Conservation (phyloP, 2,329 filamentous ascomycete species). For the Blastomyces parvus region DNA sequence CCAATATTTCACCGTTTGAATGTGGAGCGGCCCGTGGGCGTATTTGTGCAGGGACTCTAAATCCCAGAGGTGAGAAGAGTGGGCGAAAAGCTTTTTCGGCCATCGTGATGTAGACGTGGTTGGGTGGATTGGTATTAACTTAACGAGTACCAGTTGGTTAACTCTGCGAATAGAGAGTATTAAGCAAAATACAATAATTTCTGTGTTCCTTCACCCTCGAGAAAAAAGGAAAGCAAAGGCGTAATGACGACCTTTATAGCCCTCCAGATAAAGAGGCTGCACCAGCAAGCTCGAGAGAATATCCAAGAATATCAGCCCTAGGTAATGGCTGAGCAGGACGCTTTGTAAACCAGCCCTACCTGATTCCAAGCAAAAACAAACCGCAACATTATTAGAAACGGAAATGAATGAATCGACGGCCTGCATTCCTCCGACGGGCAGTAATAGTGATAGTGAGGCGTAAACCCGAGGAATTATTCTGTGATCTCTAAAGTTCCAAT, state of each 20-base stretch:
- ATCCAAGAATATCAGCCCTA: not conserved
- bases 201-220: not conserved
- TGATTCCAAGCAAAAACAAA: no score
- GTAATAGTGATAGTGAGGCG: no score
- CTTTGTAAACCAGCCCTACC: no score
- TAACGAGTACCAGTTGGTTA: not conserved
- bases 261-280: not conserved
- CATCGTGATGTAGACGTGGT: not conserved
- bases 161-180: not conserved
- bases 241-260: not conserved
- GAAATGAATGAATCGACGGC: no score
- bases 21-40: constrained; percentile 2
- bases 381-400: no score
- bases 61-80: not conserved
- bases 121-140: not conserved
- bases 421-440: no score
- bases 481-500: no score
- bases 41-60: constrained; percentile 1
- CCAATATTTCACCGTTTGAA: not conserved
- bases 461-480: no score
- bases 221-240: not conserved
- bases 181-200: not conserved
- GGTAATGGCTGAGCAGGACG: no score
- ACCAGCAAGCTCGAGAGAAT: not conserved
- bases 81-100: not conserved